phyloP scores from a whole-genome alignment of 2,329 filamentous ascomycete species.

The Cordyceps cateniannulata region DNA sequence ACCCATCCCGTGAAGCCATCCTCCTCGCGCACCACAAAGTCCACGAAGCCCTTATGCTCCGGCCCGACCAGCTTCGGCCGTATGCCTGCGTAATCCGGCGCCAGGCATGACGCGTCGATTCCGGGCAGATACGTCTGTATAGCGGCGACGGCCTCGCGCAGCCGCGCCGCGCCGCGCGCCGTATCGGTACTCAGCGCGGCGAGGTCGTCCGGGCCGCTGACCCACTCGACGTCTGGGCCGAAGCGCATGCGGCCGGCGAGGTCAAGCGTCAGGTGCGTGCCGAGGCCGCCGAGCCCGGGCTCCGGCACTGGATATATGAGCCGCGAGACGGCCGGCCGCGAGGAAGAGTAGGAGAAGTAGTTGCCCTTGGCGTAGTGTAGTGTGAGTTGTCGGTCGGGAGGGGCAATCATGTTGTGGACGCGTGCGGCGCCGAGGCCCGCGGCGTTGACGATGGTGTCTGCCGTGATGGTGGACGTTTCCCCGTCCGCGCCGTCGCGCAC shows the following conservation, averaged over 20 bases:
- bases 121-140: constrained; percentile 75
- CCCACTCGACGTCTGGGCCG: constrained; percentile 94
- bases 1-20: constrained; percentile 76
- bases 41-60: constrained; percentile 64
- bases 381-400: constrained; percentile 42
- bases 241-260: constrained; percentile 79
- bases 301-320: constrained; percentile 84
- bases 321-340: constrained; percentile 56
- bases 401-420: constrained; percentile 75
- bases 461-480: constrained; percentile 54
- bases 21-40: constrained; percentile 77
- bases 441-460: constrained; percentile 75
- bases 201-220: constrained; percentile 64
- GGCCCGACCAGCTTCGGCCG: constrained; percentile 69
- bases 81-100: constrained; percentile 85
- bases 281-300: constrained; percentile 75
- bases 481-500: constrained; percentile 41
- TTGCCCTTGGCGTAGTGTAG: constrained; percentile 89
- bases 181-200: constrained; percentile 35
- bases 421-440: constrained; percentile 73
- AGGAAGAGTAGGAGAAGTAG: constrained; percentile 78
- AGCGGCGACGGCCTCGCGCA: constrained; percentile 62
- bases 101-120: constrained; percentile 59
- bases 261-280: constrained; percentile 91
- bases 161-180: constrained; percentile 44